Percentiles rank a stretch among this genome's conserved stretches.
phyloP scores from a whole-genome alignment of 2,329 filamentous ascomycete genomes.

The Lachnellula hyalina region DNA sequence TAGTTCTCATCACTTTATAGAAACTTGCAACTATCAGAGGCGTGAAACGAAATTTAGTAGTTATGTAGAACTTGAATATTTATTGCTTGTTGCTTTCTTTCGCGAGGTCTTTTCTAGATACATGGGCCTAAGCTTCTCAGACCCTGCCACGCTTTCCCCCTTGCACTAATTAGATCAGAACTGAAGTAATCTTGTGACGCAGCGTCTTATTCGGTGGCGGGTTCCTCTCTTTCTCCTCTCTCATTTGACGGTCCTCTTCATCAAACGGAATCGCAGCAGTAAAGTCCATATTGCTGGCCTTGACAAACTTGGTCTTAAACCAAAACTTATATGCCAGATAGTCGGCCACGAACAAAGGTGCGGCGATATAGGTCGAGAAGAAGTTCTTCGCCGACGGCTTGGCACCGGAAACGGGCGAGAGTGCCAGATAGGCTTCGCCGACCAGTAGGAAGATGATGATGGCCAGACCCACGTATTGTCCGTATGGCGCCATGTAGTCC shows the following conservation, averaged over 20 bases:
- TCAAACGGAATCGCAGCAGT: conserved; percentile 5
- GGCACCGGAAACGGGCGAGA: conserved; percentile 2
- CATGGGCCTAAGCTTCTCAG: too few relatives aligned
- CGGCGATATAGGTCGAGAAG: conserved; percentile 8
- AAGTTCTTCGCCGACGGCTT: conserved; percentile 7
- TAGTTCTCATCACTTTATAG: too few relatives aligned
- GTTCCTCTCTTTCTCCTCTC: not conserved
- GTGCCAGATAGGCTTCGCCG: conserved; percentile 34
- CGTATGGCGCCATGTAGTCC: conserved; percentile 52
- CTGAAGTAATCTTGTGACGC: not conserved
- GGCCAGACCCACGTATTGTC: conserved; percentile 56
- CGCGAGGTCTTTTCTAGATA: too few relatives aligned
- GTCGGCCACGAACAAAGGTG: conserved; percentile 5
- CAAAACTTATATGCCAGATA: conserved; percentile 4
- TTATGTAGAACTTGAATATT: too few relatives aligned
- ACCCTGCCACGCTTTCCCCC: too few relatives aligned
- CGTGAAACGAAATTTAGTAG: too few relatives aligned
- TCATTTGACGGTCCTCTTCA: conserved; percentile 1
- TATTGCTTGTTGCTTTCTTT: too few relatives aligned
- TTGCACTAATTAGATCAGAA: too few relatives aligned
- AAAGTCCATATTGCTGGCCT: conserved; percentile 7
- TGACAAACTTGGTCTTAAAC: conserved; percentile 7
- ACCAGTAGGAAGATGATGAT: conserved; percentile 63
- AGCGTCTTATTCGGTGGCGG: conserved; percentile 1
- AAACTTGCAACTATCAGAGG: too few relatives aligned